Base-by-base conservation (phyloP, 148 eudicot genomes). In the Oxyria digyna region DNA sequence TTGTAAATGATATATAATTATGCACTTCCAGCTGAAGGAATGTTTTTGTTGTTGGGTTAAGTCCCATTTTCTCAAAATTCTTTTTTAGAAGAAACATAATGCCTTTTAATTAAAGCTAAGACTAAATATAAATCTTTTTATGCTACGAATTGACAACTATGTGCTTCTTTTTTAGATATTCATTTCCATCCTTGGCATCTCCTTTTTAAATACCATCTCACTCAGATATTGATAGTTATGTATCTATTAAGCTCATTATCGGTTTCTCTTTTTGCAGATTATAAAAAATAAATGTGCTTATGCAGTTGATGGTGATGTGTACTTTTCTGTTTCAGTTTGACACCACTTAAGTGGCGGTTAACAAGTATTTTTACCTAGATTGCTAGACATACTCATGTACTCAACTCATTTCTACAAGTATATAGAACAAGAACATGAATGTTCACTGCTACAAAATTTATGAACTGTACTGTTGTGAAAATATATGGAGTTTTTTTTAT, bases 241-340 rank as follows among this genome's bases (percentile, higher is more conserved):
- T 55, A 55, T 6, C 24, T 49, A 21, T 20, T 18, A 49, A n/a
- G 1, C 27, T 5, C 17, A 21, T 54, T 63, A 13, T 24, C 48
- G 6, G 7, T 41, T 65, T 69, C 23, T 69, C 11, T 40, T 21
- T n/a, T 35, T 81, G 78, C 87, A 92, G 97, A 87, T 92, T 31
- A 80, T 87, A 26, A 67, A 76, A 69, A 84, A 92, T 42, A 86
- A 77, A 11, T 84, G 77, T 85, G 98, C 94, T 26, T 92, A 89
- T 37, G 68, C 79, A 69, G 82, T 86, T 72, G 91, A 89, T 72
- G 98, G 98, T 41, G 98, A 92, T 78, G 98, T 92, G 62, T 92
- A 89, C 73, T 92, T 92, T 67, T 85, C 96, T 26, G 91, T 87
- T 59, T n/a, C n/a, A n/a, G n/a, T n/a, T n/a, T n/a, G n/a, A n/a